phyloP scores from a whole-genome alignment of 2,329 filamentous ascomycete species.

The Zalaria obscura region DNA sequence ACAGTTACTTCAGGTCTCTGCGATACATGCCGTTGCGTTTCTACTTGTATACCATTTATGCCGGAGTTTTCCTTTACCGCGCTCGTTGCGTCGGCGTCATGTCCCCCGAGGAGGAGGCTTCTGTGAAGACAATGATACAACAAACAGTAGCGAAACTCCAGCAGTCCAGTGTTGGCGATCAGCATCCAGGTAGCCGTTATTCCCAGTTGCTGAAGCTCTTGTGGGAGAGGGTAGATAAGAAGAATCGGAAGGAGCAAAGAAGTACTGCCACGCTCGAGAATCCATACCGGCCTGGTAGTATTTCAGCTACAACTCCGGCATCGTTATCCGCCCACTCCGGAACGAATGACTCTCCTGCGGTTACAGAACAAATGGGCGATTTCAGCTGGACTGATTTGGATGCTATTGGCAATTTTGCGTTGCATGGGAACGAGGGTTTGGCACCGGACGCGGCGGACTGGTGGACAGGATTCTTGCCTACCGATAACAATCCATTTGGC shows the following conservation, averaged over 20 bases:
- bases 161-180: constrained; percentile 28
- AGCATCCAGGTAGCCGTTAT: constrained; percentile 33
- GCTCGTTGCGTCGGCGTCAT: constrained; percentile 34
- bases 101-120: constrained; percentile 30
- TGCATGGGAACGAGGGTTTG: constrained; percentile 23
- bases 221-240: constrained; percentile 31
- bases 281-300: constrained; percentile 25
- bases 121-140: constrained; percentile 31
- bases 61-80: constrained; percentile 34
- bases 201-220: constrained; percentile 30
- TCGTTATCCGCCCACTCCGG: constrained; percentile 10
- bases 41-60: constrained; percentile 35
- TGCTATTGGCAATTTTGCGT: constrained; percentile 33
- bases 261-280: constrained; percentile 14
- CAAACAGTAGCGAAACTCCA: constrained; percentile 30
- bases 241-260: constrained; percentile 12
- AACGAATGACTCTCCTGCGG: constrained; percentile 18
- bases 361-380: constrained; percentile 32
- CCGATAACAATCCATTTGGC: constrained; percentile 20
- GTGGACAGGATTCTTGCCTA: constrained; percentile 22
- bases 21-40: constrained; percentile 35
- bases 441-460: constrained; percentile 16
- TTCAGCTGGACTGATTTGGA: constrained; percentile 35
- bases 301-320: constrained; percentile 17
- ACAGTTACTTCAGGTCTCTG: constrained; percentile 13